Evolutionary conservation across 2,329 filamentous ascomycete genomes (phyloP).

Genomic region (Cladosporium sp.): DNA sequence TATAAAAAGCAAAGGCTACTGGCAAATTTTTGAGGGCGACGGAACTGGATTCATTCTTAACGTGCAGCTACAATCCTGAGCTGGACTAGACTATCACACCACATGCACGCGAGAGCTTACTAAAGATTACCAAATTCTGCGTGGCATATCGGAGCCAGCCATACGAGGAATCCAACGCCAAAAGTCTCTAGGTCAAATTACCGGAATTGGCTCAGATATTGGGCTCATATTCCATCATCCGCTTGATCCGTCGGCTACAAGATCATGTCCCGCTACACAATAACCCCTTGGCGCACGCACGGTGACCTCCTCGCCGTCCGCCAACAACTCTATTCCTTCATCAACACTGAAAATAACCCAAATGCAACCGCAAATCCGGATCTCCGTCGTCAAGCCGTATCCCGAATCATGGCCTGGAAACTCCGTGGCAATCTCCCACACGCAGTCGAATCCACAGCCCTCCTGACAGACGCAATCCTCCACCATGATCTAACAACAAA

Average conservation of each 20-base stretch:
- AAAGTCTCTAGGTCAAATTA: no score
- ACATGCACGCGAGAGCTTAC: not conserved
- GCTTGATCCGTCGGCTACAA: no score
- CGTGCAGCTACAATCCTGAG: not conserved
- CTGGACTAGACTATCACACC: not conserved
- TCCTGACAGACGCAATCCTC: constrained; percentile 65
- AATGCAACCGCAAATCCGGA: constrained; percentile 15
- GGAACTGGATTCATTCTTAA: not conserved
- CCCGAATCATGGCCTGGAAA: constrained; percentile 53
- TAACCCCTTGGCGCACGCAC: constrained; percentile 68
- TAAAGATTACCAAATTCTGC: constrained; percentile 12
- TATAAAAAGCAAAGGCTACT: not conserved
- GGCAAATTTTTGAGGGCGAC: not conserved
- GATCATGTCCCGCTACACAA: constrained; percentile 64
- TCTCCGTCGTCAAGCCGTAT: constrained; percentile 34
- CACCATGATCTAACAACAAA: constrained; percentile 52
- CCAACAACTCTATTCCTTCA: constrained; percentile 56
- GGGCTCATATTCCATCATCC: not conserved
- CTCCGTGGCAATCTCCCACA: constrained; percentile 71
- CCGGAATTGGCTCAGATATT: not conserved
- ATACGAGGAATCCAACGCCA: no score
- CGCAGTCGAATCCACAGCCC: constrained; percentile 72
- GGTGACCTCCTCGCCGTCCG: constrained; percentile 64
- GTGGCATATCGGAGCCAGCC: not conserved
- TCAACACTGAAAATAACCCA: constrained; percentile 11